These are phyloP conservation scores for Urtica urens DNA, from an alignment of 306 rosid species.

Conservation along the genomic window DNA sequence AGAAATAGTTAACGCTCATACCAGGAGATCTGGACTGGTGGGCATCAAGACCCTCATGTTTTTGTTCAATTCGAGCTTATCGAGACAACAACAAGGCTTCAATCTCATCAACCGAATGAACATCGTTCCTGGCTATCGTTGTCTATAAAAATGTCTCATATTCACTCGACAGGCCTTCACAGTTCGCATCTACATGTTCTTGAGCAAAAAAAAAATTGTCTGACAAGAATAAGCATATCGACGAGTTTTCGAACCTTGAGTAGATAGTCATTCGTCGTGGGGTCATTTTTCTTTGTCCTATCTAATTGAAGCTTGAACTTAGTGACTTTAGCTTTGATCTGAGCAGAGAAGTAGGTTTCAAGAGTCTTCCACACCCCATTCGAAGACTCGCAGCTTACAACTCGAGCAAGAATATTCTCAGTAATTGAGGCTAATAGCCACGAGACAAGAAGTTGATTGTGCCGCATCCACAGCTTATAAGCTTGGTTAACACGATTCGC, in stretches of 20 bases:
- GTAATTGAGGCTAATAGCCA: background rate
- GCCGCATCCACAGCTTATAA: background rate
- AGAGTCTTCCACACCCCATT: no score
- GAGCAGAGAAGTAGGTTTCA: background rate
- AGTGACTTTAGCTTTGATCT: background rate
- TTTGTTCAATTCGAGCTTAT: background rate
- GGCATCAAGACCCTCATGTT: background rate
- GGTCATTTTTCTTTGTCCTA: background rate
- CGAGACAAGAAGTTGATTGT: background rate
- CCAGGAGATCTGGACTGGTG: no score
- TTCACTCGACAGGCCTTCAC: background rate
- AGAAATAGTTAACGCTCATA: background rate
- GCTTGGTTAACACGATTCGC: no score
- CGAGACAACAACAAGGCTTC: background rate
- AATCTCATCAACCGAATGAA: no score
- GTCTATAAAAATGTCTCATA: background rate
- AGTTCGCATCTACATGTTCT: no score
- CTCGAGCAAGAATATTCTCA: background rate
- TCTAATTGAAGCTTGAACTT: background rate
- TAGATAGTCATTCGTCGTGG: background rate
- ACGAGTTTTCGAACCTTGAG: background rate
- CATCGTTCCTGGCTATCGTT: background rate
- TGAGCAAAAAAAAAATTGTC: background rate
- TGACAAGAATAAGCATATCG: background rate
- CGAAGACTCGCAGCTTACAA: background rate